Percentiles rank a stretch among this genome's conserved stretches.
Evolutionary conservation across 2,329 filamentous ascomycete species (phyloP).

Genomic region (Aspergillus sclerotialis): DNA sequence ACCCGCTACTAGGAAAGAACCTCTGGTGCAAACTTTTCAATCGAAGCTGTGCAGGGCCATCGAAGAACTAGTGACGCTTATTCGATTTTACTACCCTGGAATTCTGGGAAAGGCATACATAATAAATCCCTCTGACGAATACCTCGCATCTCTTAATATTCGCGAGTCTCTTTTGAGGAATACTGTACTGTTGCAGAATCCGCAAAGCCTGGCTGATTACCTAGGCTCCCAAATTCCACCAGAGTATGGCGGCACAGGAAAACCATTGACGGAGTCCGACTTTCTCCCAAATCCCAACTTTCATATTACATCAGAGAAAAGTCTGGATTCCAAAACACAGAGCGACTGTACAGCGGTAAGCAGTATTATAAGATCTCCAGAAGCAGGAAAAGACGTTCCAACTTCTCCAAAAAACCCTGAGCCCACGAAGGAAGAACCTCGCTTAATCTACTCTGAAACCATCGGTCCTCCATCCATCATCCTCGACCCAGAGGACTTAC

Average conservation of each 20-base stretch:
- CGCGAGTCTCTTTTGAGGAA: slow-evolving; percentile 1
- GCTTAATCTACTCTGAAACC: slow-evolving; percentile 7
- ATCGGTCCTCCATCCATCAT: slow-evolving; percentile 9
- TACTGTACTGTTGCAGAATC: slow-evolving; percentile 1
- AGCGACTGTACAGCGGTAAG: slow-evolving; percentile 1
- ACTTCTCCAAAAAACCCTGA: neutral
- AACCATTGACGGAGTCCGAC: slow-evolving; percentile 1
- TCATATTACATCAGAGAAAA: slow-evolving; percentile 1
- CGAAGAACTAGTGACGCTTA: neutral
- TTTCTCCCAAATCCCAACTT: slow-evolving; percentile 1
- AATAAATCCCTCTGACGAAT: slow-evolving; percentile 1
- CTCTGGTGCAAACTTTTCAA: slow-evolving; percentile 1
- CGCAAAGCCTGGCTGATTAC: neutral
- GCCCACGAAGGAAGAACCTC: slow-evolving; percentile 2
- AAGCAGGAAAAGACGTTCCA: slow-evolving; percentile 1
- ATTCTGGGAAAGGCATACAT: slow-evolving; percentile 1
- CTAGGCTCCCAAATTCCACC: slow-evolving; percentile 1
- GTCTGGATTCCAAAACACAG: slow-evolving; percentile 1
- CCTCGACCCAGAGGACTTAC: slow-evolving; percentile 5
- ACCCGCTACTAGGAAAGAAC: slow-evolving; percentile 1
- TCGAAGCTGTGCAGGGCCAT: slow-evolving; percentile 1
- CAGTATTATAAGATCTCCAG: slow-evolving; percentile 1
- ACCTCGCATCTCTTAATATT: slow-evolving; percentile 1
- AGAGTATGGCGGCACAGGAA: slow-evolving; percentile 1
- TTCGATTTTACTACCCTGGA: slow-evolving; percentile 1